These are phyloP conservation scores for Physaria fendleri DNA, from an alignment of 345 rosid species.

Conservation along the genomic window DNA sequence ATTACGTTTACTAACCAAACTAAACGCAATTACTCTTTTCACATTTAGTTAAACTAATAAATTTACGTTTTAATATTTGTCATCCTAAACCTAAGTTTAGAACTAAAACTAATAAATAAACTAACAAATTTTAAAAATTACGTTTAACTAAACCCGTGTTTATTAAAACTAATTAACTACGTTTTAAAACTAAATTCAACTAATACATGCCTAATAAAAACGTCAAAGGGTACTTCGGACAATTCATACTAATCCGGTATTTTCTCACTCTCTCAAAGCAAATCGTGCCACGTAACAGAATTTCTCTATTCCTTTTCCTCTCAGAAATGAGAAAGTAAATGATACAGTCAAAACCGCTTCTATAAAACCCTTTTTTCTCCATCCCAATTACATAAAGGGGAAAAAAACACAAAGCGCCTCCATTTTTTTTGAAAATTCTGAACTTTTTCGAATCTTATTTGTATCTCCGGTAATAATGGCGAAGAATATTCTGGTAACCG, in stretches of 20 bases:
- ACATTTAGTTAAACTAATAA: no score
- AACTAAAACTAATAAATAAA: no score
- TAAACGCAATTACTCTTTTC: no score
- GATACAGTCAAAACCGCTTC: constrained; percentile 15
- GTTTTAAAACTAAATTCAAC: no score
- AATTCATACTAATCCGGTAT: not conserved
- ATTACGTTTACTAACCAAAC: not conserved
- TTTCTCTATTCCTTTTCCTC: not conserved
- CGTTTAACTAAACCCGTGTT: no score
- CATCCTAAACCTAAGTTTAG: no score
- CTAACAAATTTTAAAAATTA: no score
- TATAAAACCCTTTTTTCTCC: constrained; percentile 20
- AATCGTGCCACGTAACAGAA: constrained; percentile 12
- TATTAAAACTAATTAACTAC: no score
- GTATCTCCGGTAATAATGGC: constrained; percentile 24
- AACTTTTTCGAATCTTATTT: not conserved
- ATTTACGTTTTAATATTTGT: no score
- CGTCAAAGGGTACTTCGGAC: not conserved
- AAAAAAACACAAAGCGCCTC: not conserved
- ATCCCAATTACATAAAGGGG: not conserved
- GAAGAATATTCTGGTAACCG: constrained; percentile 62
- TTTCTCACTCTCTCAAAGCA: constrained; percentile 10
- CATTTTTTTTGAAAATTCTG: not conserved
- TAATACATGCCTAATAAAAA: no score
- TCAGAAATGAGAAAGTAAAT: constrained; percentile 18